Evolutionary conservation across 495 filamentous ascomycete genomes (phyloP).

Genomic region (Ascodesmis nigricans): DNA sequence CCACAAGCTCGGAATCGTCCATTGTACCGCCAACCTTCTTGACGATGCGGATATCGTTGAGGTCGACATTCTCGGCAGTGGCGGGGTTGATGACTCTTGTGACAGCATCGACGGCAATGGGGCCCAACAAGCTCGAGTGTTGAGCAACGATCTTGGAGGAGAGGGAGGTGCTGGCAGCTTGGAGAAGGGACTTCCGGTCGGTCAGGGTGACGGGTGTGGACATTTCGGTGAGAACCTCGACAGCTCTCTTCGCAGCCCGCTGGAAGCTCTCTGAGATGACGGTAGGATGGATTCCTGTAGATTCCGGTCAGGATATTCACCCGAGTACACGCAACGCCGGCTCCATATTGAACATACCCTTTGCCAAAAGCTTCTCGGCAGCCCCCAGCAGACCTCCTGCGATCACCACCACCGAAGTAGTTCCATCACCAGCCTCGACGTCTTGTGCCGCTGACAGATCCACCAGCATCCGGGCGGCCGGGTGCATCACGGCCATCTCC

Average conservation of each 20-base stretch:
- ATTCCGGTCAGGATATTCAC: not conserved
- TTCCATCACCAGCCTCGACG: conserved; percentile 95
- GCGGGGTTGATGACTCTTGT: conserved; percentile 84
- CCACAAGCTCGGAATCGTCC: conserved; percentile 92
- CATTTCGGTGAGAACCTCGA: conserved; percentile 82
- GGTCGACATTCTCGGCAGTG: conserved; percentile 87
- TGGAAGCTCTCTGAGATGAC: conserved; percentile 97
- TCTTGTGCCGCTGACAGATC: conserved; percentile 93
- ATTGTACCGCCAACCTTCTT: conserved; percentile 98
- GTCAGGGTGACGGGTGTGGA: conserved; percentile 76
- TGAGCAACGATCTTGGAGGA: conserved; percentile 98
- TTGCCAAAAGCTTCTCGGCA: conserved; percentile 66
- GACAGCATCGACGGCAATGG: conserved; percentile 93
- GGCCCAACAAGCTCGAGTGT: conserved; percentile 75
- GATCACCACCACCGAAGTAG: conserved; percentile 94
- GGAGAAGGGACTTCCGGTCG: conserved; percentile 74
- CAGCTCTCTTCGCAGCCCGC: conserved; percentile 67
- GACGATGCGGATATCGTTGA: conserved; percentile 85
- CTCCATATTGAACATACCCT: conserved; percentile 43
- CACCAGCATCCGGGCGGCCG: conserved; percentile 95
- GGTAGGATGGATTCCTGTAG: conserved; percentile 63
- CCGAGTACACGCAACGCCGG: conserved; percentile 1
- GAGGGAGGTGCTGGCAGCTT: conserved; percentile 89
- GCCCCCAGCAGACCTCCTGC: conserved; percentile 84
- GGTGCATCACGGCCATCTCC: conserved; percentile 97